A percentile compares a stretch with the other conserved stretches of the same genome.
phyloP scores from a whole-genome alignment of 73 alveolate genomes.

The Blepharisma stoltei region DNA sequence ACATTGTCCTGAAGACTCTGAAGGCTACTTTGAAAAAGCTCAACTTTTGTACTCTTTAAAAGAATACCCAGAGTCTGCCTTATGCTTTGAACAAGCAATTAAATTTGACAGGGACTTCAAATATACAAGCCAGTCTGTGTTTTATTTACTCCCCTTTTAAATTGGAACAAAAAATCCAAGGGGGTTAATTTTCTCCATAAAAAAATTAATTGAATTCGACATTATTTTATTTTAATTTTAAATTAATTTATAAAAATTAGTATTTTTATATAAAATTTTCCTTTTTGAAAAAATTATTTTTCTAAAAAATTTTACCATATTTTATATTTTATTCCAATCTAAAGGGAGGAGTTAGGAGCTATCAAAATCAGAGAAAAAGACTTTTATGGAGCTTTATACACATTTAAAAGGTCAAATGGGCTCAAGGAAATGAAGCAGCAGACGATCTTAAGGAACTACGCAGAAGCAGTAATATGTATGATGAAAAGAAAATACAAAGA shows the following conservation, averaged over 20 bases:
- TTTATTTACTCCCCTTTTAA: no score
- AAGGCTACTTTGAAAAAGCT: background rate
- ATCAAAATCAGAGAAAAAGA: slow-evolving; percentile 26
- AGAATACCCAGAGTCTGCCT: background rate
- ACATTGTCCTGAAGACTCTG: slow-evolving; percentile 9
- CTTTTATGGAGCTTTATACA: slow-evolving; percentile 18
- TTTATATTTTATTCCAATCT: no score
- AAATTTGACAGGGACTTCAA: background rate
- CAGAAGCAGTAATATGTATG: slow-evolving; percentile 24
- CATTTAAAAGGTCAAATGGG: background rate
- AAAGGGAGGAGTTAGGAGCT: slow-evolving; percentile 20
- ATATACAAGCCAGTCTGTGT: background rate
- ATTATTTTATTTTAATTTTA: no score
- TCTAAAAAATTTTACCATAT: no score
- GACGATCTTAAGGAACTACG: background rate
- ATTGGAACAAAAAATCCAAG: no score
- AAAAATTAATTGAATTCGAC: no score
- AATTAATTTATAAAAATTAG: no score
- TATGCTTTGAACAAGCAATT: slow-evolving; percentile 17
- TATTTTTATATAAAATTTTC: no score
- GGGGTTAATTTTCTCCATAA: no score
- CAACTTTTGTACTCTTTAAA: background rate
- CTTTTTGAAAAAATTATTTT: no score
- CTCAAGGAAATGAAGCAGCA: background rate
- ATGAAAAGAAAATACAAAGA: slow-evolving; percentile 32